Percentiles rank a stretch among this genome's conserved stretches.
Conservation (phyloP, 306 rosid genomes). For the Prunus campanulata region DNA sequence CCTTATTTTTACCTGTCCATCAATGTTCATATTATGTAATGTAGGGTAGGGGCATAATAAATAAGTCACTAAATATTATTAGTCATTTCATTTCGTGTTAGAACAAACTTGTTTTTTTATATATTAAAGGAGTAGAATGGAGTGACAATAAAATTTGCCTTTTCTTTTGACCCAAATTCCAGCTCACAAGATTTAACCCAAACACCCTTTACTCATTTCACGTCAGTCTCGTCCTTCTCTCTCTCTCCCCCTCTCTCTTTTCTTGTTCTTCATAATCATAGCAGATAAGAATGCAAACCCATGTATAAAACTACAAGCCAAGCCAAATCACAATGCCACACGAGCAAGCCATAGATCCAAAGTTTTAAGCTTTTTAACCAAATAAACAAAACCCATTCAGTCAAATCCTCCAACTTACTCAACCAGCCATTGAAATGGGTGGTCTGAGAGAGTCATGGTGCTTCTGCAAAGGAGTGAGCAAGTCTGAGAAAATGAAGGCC, state of each 20-base stretch:
- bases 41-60: too few species aligned
- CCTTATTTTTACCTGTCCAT: too few species aligned
- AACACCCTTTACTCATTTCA: constrained; percentile 39
- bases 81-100: too few species aligned
- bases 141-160: too few species aligned
- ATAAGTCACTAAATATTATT: too few species aligned
- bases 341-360: constrained; percentile 37
- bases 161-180: constrained; percentile 9
- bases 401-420: not conserved
- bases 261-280: not conserved
- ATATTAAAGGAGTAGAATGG: too few species aligned
- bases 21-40: too few species aligned
- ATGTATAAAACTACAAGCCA: constrained; percentile 2
- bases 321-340: constrained; percentile 6
- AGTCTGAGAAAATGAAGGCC: constrained; percentile 78
- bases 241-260: constrained; percentile 10
- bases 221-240: constrained; percentile 39
- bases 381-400: not conserved
- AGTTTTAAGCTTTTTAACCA: not conserved
- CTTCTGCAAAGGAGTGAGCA: constrained; percentile 91
- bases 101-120: too few species aligned
- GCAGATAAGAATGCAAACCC: constrained; percentile 16
- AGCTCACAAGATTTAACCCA: constrained; percentile 12
- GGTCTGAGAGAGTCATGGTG: constrained; percentile 88
- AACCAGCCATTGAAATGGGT: constrained; percentile 49